These are phyloP conservation scores for Tetramitus jugosus DNA, from an alignment of 208 protist genomes.

Conservation along the genomic window DNA sequence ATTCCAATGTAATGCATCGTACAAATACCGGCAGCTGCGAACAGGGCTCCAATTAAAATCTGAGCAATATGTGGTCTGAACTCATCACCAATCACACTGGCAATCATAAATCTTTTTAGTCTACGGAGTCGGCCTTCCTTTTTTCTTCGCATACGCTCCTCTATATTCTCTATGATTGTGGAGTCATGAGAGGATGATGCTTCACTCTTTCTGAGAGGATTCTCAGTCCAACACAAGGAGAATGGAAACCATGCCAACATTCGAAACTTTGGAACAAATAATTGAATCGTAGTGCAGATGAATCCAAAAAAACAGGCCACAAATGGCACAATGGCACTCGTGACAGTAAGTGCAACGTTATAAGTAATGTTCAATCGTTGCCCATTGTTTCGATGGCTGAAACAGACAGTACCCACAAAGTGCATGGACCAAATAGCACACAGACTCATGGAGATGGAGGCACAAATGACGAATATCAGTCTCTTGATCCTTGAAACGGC, in stretches of 20 bases:
- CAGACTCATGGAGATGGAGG: neutral
- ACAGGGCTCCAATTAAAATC: neutral
- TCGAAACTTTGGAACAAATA: neutral
- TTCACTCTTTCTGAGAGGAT: too few relatives aligned
- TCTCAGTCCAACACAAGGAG: too few relatives aligned
- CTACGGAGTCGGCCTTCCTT: too few relatives aligned
- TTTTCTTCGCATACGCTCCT: too few relatives aligned
- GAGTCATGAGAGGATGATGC: too few relatives aligned
- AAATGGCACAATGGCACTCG: neutral
- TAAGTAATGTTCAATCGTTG: neutral
- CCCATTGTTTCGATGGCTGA: neutral
- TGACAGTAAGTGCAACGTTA: neutral
- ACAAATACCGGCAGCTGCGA: neutral
- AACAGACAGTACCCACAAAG: neutral
- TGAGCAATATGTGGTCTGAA: neutral
- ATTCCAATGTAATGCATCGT: neutral
- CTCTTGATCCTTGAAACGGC: neutral
- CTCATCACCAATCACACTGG: too few relatives aligned
- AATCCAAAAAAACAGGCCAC: neutral
- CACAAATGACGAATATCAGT: neutral
- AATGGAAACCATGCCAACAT: too few relatives aligned
- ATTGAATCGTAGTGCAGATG: neutral
- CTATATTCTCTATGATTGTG: too few relatives aligned
- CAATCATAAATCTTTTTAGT: too few relatives aligned
- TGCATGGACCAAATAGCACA: conserved; percentile 8